phyloP scores from a whole-genome alignment of 1,284 basidiomycete genomes.

The Tilletia horrida region DNA sequence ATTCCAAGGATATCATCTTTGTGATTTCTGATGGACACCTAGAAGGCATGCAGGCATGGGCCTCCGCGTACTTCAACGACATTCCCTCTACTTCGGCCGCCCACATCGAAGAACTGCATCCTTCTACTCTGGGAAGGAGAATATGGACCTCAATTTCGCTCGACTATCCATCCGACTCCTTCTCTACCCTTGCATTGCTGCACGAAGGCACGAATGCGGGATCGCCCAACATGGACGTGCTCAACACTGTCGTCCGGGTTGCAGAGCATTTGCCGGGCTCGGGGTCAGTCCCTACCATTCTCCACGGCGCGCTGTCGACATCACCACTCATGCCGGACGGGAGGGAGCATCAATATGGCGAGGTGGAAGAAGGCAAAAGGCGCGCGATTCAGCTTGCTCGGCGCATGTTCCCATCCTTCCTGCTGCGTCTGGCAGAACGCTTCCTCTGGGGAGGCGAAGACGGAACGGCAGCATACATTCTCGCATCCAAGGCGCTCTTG shows the following conservation, averaged over 20 bases:
- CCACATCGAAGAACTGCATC: not conserved
- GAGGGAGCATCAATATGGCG: no score
- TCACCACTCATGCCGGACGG: slow-evolving; percentile 28
- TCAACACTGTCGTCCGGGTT: slow-evolving; percentile 77
- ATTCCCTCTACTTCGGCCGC: slow-evolving; percentile 53
- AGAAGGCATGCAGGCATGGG: slow-evolving; percentile 88
- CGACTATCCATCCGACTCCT: slow-evolving; percentile 94
- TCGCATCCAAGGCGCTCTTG: slow-evolving; percentile 1
- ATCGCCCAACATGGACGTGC: slow-evolving; percentile 88
- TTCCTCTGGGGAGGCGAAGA: slow-evolving; percentile 5
- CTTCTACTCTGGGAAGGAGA: not conserved
- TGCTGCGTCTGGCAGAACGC: not conserved
- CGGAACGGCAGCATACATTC: not conserved
- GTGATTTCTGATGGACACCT: slow-evolving; percentile 83
- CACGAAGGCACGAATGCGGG: slow-evolving; percentile 93
- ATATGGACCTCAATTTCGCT: slow-evolving; percentile 93
- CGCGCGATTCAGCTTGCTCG: no score
- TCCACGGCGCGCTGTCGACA: slow-evolving; percentile 66
- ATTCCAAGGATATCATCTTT: slow-evolving; percentile 71
- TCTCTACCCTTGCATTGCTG: slow-evolving; percentile 85
- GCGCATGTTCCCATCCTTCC: not conserved
- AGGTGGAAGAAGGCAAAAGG: not conserved
- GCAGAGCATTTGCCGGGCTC: slow-evolving; percentile 61
- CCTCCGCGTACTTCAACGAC: slow-evolving; percentile 74
- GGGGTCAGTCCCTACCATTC: slow-evolving; percentile 68